Evolutionary conservation across 805 yeast genomes (phyloP), one percentile per base, ranked within the genome.

Genomic region (Wickerhamomyces subpelliculosus): DNA sequence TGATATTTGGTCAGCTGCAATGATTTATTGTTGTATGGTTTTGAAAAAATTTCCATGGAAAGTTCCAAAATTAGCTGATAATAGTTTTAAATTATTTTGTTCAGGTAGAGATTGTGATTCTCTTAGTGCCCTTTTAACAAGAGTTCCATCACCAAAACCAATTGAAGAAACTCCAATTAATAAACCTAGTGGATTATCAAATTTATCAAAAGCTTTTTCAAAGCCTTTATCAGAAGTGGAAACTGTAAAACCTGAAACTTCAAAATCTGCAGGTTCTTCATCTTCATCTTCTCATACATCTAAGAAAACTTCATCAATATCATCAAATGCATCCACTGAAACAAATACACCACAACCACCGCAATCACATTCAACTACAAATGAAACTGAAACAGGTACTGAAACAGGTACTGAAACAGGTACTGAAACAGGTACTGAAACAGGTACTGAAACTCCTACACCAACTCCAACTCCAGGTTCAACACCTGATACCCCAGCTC

Each of bases 41-140:
- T 68, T 88, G 58, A 82, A 86, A 55, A 84, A 87, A 63, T 88
- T 88, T 63, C 96, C 96, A 8, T 88, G 96, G 96, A 87, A 86
- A 56, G 85, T 86, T 8, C 96, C 97, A 8, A 82, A 85, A 53
- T 60, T 78, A 36, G 68, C 81, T 36, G 96, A 88, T 60, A 75
- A 79, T 48, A 80, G 93, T 44, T 89, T 88, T 64, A 85, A 84
- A 60, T 58, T 85, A 48, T 89, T 85, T 57, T 82, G 90, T 32
- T 75, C 84, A 21, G 75, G 88, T 23, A 80, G 75, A 48, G 73
- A 80, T 25, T 84, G 84, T 40, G 76, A 70, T 36, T 75, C 88
- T 1, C 63, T 84, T 43, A 78, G 80, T 46, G 79, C 82, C 21
- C 54, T 80, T 35, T 67, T 80, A 40, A 72, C 78, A 42, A 61